Conservation (phyloP, 2,329 filamentous ascomycete genomes). For the Cladophialophora immunda region DNA sequence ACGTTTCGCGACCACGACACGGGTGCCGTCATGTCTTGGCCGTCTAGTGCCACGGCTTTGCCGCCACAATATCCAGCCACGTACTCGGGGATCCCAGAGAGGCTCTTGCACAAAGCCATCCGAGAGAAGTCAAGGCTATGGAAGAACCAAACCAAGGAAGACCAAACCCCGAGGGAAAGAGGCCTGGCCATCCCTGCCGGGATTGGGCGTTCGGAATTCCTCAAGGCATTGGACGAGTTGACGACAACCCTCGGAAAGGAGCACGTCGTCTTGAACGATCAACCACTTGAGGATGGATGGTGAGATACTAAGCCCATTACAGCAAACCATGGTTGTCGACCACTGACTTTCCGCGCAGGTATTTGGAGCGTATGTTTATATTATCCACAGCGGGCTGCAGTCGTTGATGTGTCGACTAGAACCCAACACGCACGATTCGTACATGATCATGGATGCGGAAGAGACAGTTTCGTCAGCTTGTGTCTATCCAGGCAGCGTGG, state of each 20-base stretch:
- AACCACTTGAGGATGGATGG: constrained; percentile 46
- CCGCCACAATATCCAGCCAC: constrained; percentile 8
- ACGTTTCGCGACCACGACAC: not conserved
- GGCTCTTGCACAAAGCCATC: constrained; percentile 17
- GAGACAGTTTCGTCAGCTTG: constrained; percentile 55
- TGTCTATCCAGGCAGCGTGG: constrained; percentile 48
- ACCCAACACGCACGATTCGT: constrained; percentile 54
- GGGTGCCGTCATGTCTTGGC: not conserved
- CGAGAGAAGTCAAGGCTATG: constrained; percentile 13
- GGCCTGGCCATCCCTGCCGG: constrained; percentile 20
- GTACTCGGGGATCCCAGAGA: constrained; percentile 19
- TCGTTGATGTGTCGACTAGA: not conserved
- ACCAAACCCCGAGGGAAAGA: constrained; percentile 14
- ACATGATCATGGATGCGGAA: constrained; percentile 54
- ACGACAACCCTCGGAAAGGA: constrained; percentile 31
- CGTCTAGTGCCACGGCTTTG: not conserved
- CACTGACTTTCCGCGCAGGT: not conserved
- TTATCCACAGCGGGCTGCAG: constrained; percentile 11
- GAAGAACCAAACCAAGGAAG: constrained; percentile 9
- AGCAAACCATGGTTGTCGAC: not conserved
- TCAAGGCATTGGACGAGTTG: constrained; percentile 36
- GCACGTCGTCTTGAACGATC: constrained; percentile 39
- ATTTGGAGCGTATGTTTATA: constrained; percentile 1
- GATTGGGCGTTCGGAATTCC: constrained; percentile 28
- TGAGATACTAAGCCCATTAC: constrained; percentile 42